phyloP scores from a whole-genome alignment of 169 alveolate genomes.

The Cryptosporidium baileyi region DNA sequence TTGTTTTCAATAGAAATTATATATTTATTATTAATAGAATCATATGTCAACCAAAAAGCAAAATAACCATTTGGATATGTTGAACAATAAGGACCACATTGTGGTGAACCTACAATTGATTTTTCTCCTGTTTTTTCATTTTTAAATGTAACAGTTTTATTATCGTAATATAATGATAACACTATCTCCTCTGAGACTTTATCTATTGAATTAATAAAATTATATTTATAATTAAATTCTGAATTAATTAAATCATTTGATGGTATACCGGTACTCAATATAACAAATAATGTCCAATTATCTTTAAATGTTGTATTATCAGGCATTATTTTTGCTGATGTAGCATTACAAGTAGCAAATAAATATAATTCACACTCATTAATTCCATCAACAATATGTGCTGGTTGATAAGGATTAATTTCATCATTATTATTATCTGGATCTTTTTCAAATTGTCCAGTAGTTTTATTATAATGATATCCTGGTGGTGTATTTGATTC shows the following conservation, averaged over 20 bases:
- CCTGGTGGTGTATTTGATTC: neutral
- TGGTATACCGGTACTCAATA: constrained; percentile 42
- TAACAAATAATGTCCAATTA: constrained; percentile 10
- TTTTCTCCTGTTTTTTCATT: neutral
- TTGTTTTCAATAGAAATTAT: constrained; percentile 5
- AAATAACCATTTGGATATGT: constrained; percentile 30
- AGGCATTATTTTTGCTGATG: constrained; percentile 27
- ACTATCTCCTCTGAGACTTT: neutral
- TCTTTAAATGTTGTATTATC: neutral
- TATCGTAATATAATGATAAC: neutral
- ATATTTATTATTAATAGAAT: neutral
- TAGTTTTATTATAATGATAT: neutral
- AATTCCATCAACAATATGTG: neutral
- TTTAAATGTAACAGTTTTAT: constrained; percentile 2
- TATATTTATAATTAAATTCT: constrained; percentile 2
- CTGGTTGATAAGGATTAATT: constrained; percentile 3
- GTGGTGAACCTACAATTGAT: neutral
- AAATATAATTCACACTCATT: neutral
- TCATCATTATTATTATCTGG: neutral
- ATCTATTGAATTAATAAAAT: neutral
- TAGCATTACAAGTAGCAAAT: constrained; percentile 12
- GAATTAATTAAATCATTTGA: neutral
- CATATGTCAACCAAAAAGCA: constrained; percentile 14
- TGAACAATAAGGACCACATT: constrained; percentile 44
- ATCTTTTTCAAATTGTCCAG: constrained; percentile 13